These are phyloP conservation scores for Entrophospora sp. DNA, from an alignment of 192 early-diverging fungal genomes.

Conservation along the genomic window DNA sequence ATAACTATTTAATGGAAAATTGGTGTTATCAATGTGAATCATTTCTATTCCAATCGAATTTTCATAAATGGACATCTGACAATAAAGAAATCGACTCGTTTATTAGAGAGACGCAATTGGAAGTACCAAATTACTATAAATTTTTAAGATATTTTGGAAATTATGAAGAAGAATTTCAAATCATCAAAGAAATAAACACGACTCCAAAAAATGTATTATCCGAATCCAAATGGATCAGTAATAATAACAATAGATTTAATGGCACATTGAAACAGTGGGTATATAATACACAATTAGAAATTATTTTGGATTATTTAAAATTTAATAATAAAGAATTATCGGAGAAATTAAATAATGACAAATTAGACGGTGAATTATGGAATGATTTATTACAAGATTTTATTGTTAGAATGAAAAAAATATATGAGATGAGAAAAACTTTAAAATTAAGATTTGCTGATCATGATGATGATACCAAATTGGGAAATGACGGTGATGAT, in stretches of 20 bases:
- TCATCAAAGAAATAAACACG: not conserved
- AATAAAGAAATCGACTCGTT: not conserved
- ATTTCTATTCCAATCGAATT: not conserved
- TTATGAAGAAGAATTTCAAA: not conserved
- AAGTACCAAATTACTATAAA: not conserved
- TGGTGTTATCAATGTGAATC: not conserved
- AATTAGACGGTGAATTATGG: not conserved
- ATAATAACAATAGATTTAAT: not conserved
- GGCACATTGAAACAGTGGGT: not conserved
- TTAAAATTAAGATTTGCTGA: not conserved
- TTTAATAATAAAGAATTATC: not conserved
- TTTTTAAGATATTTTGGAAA: not conserved
- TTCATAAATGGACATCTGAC: not conserved
- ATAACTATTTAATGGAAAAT: not conserved
- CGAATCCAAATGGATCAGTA: not conserved
- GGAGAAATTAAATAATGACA: not conserved
- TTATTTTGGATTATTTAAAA: not conserved
- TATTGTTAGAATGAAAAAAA: not conserved
- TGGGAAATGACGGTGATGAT: not conserved
- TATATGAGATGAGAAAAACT: not conserved
- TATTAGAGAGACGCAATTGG: not conserved
- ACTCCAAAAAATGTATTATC: not conserved
- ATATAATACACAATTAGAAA: not conserved
- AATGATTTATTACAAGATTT: not conserved
- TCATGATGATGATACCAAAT: not conserved